Percentiles rank a stretch among this genome's conserved stretches.
Evolutionary conservation across 108 stramenopile genomes (phyloP).

Genomic region (Chaetoceros tenuissimus): DNA sequence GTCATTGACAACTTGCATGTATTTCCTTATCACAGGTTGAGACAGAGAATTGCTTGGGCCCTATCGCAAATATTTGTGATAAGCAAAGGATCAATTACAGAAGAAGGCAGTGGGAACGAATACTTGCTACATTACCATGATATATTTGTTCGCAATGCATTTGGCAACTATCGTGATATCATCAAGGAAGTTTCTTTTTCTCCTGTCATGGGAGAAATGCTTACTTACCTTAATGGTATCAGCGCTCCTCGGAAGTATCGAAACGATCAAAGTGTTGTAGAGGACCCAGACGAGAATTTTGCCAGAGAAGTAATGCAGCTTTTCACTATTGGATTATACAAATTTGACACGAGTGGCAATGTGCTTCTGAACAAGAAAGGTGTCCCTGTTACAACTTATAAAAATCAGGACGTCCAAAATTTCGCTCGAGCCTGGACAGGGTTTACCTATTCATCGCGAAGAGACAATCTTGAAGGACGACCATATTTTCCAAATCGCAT

Average conservation of each 20-base stretch:
- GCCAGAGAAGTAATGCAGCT: constrained; percentile 23
- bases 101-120: constrained; percentile 7
- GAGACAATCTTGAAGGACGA: constrained; percentile 22
- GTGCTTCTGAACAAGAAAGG: constrained; percentile 4
- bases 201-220: constrained; percentile 42
- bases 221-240: constrained; percentile 10
- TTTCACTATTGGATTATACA: constrained; percentile 26
- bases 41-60: constrained; percentile 41
- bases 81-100: background rate
- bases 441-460: constrained; percentile 9
- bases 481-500: too few relatives aligned
- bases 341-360: constrained; percentile 29
- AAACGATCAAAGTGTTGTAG: too few relatives aligned
- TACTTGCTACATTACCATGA: constrained; percentile 45
- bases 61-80: constrained; percentile 35
- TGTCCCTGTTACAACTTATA: constrained; percentile 15
- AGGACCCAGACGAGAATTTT: too few relatives aligned
- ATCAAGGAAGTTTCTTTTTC: constrained; percentile 46
- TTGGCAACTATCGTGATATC: constrained; percentile 53
- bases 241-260: too few relatives aligned
- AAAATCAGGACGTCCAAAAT: constrained; percentile 16
- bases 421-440: constrained; percentile 32
- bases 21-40: too few relatives aligned
- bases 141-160: constrained; percentile 63
- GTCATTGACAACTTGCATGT: too few relatives aligned